Evolutionary conservation across 2,329 filamentous ascomycete genomes (phyloP).

Genomic region (Allantophomopsis cytisporea): DNA sequence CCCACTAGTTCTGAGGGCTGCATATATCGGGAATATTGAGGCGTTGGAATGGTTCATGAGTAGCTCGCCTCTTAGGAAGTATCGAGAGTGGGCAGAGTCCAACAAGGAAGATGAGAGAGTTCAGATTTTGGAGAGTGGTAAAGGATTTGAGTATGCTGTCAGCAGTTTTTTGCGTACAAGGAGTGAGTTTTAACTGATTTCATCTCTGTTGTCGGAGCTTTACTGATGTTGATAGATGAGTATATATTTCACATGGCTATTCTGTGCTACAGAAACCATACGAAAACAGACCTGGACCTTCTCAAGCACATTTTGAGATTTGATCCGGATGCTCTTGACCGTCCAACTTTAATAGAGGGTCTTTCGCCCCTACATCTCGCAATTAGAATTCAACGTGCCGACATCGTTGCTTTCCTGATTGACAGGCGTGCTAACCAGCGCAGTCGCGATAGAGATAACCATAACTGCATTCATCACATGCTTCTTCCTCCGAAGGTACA

Average conservation of each 20-base stretch:
- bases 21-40: slow-evolving; percentile 42
- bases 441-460: slow-evolving; percentile 40
- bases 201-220: background rate
- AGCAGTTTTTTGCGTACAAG: slow-evolving; percentile 46
- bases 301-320: too few relatives aligned
- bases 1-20: slow-evolving; percentile 49
- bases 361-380: slow-evolving; percentile 59
- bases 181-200: slow-evolving; percentile 28
- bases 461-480: slow-evolving; percentile 58
- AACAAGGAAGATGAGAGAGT: slow-evolving; percentile 49
- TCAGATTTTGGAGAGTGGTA: slow-evolving; percentile 42
- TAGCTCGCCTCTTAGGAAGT: slow-evolving; percentile 52
- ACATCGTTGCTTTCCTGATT: slow-evolving; percentile 48
- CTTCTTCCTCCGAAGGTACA: slow-evolving; percentile 4
- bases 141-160: slow-evolving; percentile 51
- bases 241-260: too few relatives aligned
- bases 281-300: too few relatives aligned
- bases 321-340: too few relatives aligned
- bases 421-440: slow-evolving; percentile 57
- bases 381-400: slow-evolving; percentile 36
- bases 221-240: background rate
- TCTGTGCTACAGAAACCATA: too few relatives aligned
- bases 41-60: slow-evolving; percentile 67
- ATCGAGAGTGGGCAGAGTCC: slow-evolving; percentile 52
- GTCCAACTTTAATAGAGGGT: slow-evolving; percentile 23